These are phyloP conservation scores for Miamiensis avidus DNA, from an alignment of 169 alveolate genomes.

Conservation along the genomic window DNA sequence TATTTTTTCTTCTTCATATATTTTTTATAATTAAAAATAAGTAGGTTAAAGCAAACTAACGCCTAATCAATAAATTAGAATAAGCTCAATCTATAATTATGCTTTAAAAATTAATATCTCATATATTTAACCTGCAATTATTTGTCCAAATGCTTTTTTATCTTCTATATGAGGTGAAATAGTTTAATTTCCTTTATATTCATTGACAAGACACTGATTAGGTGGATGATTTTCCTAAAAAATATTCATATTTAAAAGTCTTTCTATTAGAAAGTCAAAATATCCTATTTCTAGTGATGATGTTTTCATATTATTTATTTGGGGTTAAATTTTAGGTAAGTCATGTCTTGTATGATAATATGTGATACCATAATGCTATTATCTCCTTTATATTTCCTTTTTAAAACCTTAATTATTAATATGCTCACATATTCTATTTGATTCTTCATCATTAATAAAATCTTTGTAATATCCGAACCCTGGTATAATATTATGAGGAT, in stretches of 20 bases:
- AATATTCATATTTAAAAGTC: slow-evolving; percentile 11
- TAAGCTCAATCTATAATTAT: background rate
- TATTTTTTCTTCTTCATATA: background rate
- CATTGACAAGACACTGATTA: slow-evolving; percentile 24
- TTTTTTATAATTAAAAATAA: slow-evolving; percentile 4
- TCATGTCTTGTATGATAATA: slow-evolving; percentile 31
- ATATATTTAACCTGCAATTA: slow-evolving; percentile 5
- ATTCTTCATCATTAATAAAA: background rate
- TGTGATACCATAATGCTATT: slow-evolving; percentile 15
- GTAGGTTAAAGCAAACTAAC: slow-evolving; percentile 20
- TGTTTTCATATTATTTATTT: background rate
- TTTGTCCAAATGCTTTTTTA: slow-evolving; percentile 13
- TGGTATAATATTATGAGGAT: background rate
- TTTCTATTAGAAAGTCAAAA: slow-evolving; percentile 15
- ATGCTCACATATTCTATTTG: background rate
- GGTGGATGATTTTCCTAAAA: slow-evolving; percentile 11
- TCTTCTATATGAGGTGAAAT: slow-evolving; percentile 18
- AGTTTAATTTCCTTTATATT: slow-evolving; percentile 14
- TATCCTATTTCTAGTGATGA: background rate
- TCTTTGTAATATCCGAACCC: background rate
- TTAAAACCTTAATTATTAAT: background rate
- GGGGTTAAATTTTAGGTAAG: slow-evolving; percentile 18
- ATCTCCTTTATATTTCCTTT: slow-evolving; percentile 5
- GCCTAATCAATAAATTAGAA: background rate
- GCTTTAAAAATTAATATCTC: no score